A percentile compares a stretch with the other conserved stretches of the same genome.
phyloP scores from a whole-genome alignment of 495 filamentous ascomycete species.

The Parachaetomium inaequale region DNA sequence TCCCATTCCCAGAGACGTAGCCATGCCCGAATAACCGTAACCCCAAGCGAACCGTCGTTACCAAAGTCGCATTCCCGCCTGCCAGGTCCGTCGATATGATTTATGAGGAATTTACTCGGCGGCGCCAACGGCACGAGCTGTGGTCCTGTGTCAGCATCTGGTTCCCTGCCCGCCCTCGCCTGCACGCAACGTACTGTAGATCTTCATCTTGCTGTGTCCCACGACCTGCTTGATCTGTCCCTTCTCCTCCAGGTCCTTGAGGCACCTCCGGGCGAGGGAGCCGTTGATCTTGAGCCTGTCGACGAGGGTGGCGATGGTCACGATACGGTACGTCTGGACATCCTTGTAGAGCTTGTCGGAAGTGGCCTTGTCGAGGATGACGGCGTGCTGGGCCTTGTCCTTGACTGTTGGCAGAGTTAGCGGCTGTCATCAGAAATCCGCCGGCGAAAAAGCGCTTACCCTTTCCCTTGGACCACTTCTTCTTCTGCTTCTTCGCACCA shows the following conservation, averaged over 20 bases:
- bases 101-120: constrained; percentile 49
- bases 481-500: constrained; percentile 97
- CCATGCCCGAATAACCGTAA: constrained; percentile 35
- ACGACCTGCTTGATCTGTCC: constrained; percentile 98
- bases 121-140: constrained; percentile 59
- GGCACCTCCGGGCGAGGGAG: constrained; percentile 82
- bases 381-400: constrained; percentile 99
- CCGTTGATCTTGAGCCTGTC: constrained; percentile 99
- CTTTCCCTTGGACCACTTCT: constrained; percentile 99
- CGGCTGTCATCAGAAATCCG: constrained; percentile 11
- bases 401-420: constrained; percentile 66
- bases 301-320: constrained; percentile 97
- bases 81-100: constrained; percentile 33
- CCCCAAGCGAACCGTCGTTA: constrained; percentile 33
- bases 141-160: constrained; percentile 36
- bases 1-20: constrained; percentile 34
- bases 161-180: neutral
- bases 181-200: constrained; percentile 78
- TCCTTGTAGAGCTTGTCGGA: constrained; percentile 95
- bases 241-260: constrained; percentile 95
- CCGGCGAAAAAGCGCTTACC: constrained; percentile 26
- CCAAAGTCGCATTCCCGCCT: constrained; percentile 27
- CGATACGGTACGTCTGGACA: constrained; percentile 99
- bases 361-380: constrained; percentile 73
- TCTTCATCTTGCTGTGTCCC: constrained; percentile 90